Evolutionary conservation across 768 basidiomycete species (phyloP).

Genomic region (Suillus weaverae): DNA sequence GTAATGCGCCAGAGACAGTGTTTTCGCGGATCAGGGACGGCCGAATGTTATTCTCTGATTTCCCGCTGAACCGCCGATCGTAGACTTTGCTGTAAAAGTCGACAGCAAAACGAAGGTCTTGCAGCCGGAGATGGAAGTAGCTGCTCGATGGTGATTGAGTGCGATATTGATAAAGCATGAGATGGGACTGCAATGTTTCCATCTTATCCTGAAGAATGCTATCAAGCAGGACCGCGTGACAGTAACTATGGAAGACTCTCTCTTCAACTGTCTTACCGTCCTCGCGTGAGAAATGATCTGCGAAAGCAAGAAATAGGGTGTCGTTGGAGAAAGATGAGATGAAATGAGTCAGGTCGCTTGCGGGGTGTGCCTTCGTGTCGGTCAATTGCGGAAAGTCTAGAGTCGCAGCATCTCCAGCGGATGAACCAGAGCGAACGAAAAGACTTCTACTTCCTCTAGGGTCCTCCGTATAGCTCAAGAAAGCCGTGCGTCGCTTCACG

Average conservation of each 20-base stretch:
- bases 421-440: conserved; percentile 84
- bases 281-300: conserved; percentile 71
- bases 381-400: conserved; percentile 82
- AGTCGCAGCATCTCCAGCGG: conserved; percentile 79
- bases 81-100: conserved; percentile 79
- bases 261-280: conserved; percentile 60
- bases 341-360: conserved; percentile 78
- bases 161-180: conserved; percentile 70
- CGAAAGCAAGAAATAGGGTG: conserved; percentile 74
- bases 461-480: conserved; percentile 91
- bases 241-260: conserved; percentile 65
- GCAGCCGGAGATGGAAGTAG: conserved; percentile 66
- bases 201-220: conserved; percentile 92
- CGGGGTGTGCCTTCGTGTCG: conserved; percentile 63
- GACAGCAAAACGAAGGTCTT: conserved; percentile 71
- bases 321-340: conserved; percentile 88
- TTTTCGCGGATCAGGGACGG: conserved; percentile 72
- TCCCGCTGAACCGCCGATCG: conserved; percentile 72
- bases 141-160: conserved; percentile 55
- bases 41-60: conserved; percentile 61
- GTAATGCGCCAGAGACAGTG: conserved; percentile 64
- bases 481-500: conserved; percentile 91
- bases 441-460: conserved; percentile 90
- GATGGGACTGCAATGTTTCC: conserved; percentile 70
- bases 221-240: conserved; percentile 77